A percentile compares a stretch with the other conserved stretches of the same genome.
These are phyloP conservation scores for Hermanozyma aechmeae DNA, from an alignment of 805 yeast species.

Conservation along the genomic window DNA sequence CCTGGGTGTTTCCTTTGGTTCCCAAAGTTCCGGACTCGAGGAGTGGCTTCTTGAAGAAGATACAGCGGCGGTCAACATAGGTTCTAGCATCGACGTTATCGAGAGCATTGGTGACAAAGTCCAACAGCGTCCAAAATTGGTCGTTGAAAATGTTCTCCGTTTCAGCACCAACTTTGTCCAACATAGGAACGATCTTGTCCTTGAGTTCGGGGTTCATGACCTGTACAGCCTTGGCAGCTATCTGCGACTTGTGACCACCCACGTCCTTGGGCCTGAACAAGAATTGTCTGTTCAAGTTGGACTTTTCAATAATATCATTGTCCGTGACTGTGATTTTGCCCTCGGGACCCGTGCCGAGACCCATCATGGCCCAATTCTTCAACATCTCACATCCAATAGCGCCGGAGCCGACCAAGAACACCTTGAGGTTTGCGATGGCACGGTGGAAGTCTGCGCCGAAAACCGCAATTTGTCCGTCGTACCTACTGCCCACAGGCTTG, in stretches of 20 bases:
- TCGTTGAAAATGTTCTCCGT: constrained; percentile 84
- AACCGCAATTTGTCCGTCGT: constrained; percentile 93
- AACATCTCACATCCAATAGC: constrained; percentile 99
- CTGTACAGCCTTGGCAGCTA: constrained; percentile 77
- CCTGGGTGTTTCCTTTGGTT: constrained; percentile 97
- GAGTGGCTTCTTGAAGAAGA: constrained; percentile 81
- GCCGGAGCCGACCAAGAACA: constrained; percentile 93
- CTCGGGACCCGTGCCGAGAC: constrained; percentile 83
- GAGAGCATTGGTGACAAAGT: constrained; percentile 90
- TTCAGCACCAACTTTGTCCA: constrained; percentile 90
- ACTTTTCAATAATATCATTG: constrained; percentile 90
- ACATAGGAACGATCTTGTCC: constrained; percentile 66
- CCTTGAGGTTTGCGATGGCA: constrained; percentile 62
- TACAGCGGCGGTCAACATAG: constrained; percentile 94
- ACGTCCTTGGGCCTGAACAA: constrained; percentile 92
- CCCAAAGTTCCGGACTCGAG: constrained; percentile 97
- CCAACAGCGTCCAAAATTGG: constrained; percentile 73
- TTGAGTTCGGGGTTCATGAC: constrained; percentile 77
- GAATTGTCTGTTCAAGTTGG: constrained; percentile 93
- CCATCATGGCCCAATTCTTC: constrained; percentile 96
- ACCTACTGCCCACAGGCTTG: constrained; percentile 70
- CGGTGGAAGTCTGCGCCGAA: constrained; percentile 77
- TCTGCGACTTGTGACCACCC: constrained; percentile 83
- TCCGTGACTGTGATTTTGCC: constrained; percentile 86
- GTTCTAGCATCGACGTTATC: constrained; percentile 98